Conservation (phyloP, 768 basidiomycete genomes). For the Rhodotorula kratochvilovae region DNA sequence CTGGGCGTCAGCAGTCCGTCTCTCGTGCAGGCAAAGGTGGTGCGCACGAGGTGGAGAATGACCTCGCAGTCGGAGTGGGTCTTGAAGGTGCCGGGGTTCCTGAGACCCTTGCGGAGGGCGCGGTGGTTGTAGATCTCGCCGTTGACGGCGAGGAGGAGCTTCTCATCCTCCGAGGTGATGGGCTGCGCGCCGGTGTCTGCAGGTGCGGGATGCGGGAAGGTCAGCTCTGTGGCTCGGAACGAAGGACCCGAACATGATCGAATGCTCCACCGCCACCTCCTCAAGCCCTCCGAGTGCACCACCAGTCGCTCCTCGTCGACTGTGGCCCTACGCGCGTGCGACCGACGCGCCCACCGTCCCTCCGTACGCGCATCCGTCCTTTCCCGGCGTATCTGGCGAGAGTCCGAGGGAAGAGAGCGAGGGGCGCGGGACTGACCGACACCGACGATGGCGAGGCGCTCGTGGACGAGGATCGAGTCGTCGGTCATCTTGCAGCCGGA, state of each 20-base stretch:
- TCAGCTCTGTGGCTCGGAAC: not conserved
- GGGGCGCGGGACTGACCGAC: slow-evolving; percentile 61
- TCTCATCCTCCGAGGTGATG: slow-evolving; percentile 76
- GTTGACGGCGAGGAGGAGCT: slow-evolving; percentile 82
- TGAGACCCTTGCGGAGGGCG: slow-evolving; percentile 65
- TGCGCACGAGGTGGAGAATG: slow-evolving; percentile 77
- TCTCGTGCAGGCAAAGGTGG: too few species aligned
- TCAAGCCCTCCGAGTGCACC: too few species aligned
- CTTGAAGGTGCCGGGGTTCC: slow-evolving; percentile 70
- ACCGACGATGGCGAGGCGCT: slow-evolving; percentile 94
- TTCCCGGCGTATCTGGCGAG: not conserved
- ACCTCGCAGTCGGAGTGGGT: slow-evolving; percentile 98
- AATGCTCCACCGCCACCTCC: too few species aligned
- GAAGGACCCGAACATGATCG: too few species aligned
- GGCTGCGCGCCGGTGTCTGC: slow-evolving; percentile 96
- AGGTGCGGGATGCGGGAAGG: not conserved
- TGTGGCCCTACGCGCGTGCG: too few species aligned
- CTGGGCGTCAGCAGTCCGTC: not conserved
- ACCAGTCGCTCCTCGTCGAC: too few species aligned
- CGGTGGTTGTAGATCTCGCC: slow-evolving; percentile 99
- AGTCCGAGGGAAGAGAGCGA: too few species aligned
- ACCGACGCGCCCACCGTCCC: too few species aligned
- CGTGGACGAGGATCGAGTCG: slow-evolving; percentile 74
- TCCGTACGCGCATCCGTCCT: not conserved
- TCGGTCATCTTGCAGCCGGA: slow-evolving; percentile 75